phyloP scores from a whole-genome alignment of 2,329 filamentous ascomycete genomes.

The Coniochaeta sp. region DNA sequence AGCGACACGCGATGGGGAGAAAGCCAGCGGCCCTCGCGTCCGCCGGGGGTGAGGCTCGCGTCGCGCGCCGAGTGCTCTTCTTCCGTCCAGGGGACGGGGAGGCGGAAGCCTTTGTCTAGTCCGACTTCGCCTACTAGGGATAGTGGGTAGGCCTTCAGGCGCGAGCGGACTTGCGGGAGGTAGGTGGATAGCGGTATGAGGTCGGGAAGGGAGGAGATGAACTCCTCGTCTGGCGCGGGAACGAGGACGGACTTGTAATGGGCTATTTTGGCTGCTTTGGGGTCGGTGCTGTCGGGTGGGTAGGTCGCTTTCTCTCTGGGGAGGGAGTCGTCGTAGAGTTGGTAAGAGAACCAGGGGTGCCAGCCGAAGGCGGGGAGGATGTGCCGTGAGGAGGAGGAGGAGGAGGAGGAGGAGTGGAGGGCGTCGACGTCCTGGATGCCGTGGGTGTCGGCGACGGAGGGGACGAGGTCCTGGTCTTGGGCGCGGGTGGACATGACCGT shows the following conservation, averaged over 20 bases:
- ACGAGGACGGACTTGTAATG: constrained; percentile 65
- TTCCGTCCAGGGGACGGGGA: constrained; percentile 54
- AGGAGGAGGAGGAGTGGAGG: neutral
- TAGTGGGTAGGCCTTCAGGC: constrained; percentile 49
- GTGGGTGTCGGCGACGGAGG: constrained; percentile 48
- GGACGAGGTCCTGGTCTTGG: constrained; percentile 70
- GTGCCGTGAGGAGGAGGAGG: neutral
- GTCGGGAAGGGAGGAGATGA: constrained; percentile 27
- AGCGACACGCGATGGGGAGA: constrained; percentile 62
- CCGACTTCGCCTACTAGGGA: constrained; percentile 74
- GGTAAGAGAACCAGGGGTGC: constrained; percentile 82
- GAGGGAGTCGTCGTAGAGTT: constrained; percentile 57
- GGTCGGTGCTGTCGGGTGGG: constrained; percentile 16
- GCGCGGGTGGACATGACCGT: constrained; percentile 72
- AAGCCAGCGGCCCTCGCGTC: constrained; percentile 61
- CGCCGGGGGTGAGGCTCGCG: constrained; percentile 55
- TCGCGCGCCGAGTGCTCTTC: constrained; percentile 31
- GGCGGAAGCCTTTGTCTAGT: constrained; percentile 68
- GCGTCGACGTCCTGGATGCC: constrained; percentile 28
- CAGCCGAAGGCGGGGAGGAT: constrained; percentile 71
- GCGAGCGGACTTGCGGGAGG: constrained; percentile 39
- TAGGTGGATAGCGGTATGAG: constrained; percentile 13
- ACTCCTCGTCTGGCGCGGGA: constrained; percentile 40
- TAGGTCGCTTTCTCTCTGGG: constrained; percentile 26
- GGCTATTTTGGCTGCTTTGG: constrained; percentile 26